These are phyloP conservation scores for Arthrobotrys conoides DNA, from an alignment of 2,329 filamentous ascomycete species.

Conservation along the genomic window DNA sequence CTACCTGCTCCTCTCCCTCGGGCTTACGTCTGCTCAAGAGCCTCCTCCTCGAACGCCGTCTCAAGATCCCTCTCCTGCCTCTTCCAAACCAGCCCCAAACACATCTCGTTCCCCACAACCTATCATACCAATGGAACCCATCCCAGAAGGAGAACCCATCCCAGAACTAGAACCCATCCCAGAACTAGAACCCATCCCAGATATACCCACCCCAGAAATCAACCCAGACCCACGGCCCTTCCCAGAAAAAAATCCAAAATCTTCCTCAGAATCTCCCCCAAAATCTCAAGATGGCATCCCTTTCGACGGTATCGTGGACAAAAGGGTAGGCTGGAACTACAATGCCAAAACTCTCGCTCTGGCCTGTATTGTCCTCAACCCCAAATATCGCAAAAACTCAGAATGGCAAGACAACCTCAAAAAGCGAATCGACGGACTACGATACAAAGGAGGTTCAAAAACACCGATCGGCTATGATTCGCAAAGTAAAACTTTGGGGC, in stretches of 20 bases:
- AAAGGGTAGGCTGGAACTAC: constrained; percentile 16
- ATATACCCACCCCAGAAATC: too few relatives aligned
- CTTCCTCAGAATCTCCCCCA: neutral
- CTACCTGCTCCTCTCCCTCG: neutral
- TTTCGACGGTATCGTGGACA: neutral
- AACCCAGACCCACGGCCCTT: neutral
- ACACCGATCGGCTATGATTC: constrained; percentile 16
- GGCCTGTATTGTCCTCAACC: constrained; percentile 15
- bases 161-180: too few relatives aligned
- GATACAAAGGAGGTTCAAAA: neutral
- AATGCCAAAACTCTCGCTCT: neutral
- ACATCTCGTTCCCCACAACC: neutral
- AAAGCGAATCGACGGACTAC: constrained; percentile 3
- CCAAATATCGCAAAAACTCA: constrained; percentile 6
- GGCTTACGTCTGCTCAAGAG: neutral
- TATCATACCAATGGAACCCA: neutral
- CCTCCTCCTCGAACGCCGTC: neutral
- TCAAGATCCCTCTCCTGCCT: neutral
- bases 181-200: too few relatives aligned
- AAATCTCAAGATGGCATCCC: neutral
- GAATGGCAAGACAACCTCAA: constrained; percentile 14
- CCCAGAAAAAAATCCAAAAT: neutral
- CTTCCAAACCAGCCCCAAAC: neutral
- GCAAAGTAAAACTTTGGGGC: neutral
- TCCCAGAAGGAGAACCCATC: too few relatives aligned